Conservation (phyloP, 108 stramenopile species). For the Nannochloropsis oceanica region DNA sequence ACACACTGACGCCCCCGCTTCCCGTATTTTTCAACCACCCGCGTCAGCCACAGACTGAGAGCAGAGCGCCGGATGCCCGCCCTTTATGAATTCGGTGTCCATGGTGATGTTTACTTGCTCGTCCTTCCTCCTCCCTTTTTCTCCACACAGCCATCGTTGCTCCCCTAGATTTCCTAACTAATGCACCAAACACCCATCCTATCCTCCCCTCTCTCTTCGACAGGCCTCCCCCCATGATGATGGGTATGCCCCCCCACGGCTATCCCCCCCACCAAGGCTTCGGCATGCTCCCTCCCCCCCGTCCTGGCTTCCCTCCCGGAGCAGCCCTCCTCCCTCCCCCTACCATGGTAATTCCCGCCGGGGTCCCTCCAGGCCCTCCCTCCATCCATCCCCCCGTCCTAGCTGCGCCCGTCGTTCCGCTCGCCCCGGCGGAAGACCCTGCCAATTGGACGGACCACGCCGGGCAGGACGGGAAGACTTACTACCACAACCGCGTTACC, state of each 20-base stretch:
- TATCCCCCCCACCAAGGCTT: neutral
- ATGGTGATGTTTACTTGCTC: too few species aligned
- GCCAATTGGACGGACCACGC: constrained; percentile 38
- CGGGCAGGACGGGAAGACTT: constrained; percentile 28
- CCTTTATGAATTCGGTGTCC: too few species aligned
- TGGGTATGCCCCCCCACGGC: neutral
- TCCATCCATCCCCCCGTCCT: too few species aligned
- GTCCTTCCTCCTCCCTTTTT: too few species aligned
- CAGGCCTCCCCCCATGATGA: neutral
- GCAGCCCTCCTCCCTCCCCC: neutral
- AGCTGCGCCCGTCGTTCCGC: neutral
- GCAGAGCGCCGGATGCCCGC: too few species aligned
- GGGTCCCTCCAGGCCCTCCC: neutral
- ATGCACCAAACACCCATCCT: too few species aligned
- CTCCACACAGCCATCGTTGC: too few species aligned
- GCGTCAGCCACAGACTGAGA: too few species aligned
- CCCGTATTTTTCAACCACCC: too few species aligned
- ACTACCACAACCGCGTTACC: constrained; percentile 39
- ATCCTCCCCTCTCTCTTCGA: too few species aligned
- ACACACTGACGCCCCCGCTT: too few species aligned
- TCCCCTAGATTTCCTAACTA: too few species aligned
- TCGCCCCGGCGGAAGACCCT: neutral
- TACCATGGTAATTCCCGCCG: neutral
- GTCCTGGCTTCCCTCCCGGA: neutral
- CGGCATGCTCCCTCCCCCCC: neutral